Percentiles rank a stretch among this genome's conserved stretches.
These are phyloP conservation scores for Pogostemon cablin DNA, from an alignment of 257 asterid genomes.

Conservation along the genomic window DNA sequence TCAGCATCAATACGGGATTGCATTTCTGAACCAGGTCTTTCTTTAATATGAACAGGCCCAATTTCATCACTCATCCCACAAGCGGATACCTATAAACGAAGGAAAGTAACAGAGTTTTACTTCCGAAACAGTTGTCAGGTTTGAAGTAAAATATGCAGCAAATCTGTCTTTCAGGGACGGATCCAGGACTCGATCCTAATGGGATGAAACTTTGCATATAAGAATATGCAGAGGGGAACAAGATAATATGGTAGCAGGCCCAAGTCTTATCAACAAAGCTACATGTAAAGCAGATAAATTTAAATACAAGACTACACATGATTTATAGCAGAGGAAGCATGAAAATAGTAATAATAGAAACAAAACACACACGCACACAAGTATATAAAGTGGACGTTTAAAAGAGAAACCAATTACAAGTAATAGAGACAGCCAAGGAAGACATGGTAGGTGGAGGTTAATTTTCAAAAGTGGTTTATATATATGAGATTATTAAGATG, in stretches of 20 bases:
- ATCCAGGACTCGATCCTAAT: too few relatives aligned
- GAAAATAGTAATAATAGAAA: too few relatives aligned
- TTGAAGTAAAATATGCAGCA: background rate
- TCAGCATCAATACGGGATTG: conserved; percentile 94
- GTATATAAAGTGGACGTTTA: background rate
- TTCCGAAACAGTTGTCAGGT: background rate
- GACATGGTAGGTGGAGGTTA: background rate
- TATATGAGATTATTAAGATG: background rate
- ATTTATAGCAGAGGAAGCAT: background rate
- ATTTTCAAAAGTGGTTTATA: background rate
- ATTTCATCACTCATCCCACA: conserved; percentile 97
- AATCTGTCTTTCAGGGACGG: background rate
- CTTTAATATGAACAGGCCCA: conserved; percentile 92
- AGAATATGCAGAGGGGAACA: too few relatives aligned
- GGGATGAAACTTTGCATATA: too few relatives aligned
- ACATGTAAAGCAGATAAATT: background rate
- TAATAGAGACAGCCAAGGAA: background rate
- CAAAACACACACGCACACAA: background rate
- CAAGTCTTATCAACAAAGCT: background rate
- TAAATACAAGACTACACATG: too few relatives aligned
- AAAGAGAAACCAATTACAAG: background rate
- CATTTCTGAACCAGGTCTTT: conserved; percentile 94
- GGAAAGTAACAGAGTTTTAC: background rate
- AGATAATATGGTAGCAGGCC: too few relatives aligned
- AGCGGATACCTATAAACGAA: conserved; percentile 57